These are phyloP conservation scores for Mytilinidion resinicola DNA, from an alignment of 495 filamentous ascomycete genomes.

Conservation along the genomic window DNA sequence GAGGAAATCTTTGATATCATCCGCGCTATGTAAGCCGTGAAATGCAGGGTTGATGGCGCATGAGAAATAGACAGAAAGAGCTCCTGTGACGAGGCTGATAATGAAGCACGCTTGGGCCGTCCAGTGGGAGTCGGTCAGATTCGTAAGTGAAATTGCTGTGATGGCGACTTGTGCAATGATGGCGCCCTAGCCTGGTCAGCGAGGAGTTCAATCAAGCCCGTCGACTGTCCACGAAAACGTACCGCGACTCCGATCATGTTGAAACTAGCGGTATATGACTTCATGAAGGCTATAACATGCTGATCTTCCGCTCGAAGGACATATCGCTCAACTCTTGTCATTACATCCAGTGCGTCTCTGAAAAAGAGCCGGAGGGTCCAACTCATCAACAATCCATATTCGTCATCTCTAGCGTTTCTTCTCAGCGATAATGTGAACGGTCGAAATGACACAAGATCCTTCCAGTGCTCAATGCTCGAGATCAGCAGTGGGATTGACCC, in stretches of 20 bases:
- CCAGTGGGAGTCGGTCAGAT: conserved; percentile 11
- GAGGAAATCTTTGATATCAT: conserved; percentile 11
- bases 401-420: too few relatives aligned
- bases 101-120: conserved; percentile 17
- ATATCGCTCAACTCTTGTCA: conserved; percentile 3
- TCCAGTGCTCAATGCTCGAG: neutral
- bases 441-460: too few relatives aligned
- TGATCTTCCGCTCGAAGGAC: conserved; percentile 3
- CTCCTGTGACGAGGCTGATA: conserved; percentile 12
- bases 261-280: conserved; percentile 15
- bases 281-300: conserved; percentile 11
- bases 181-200: too few relatives aligned
- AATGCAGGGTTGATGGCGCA: conserved; percentile 1
- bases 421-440: too few relatives aligned
- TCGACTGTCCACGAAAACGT: too few relatives aligned
- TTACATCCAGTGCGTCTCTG: neutral
- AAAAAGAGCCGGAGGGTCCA: too few relatives aligned
- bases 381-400: too few relatives aligned
- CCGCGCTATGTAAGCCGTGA: conserved; percentile 4
- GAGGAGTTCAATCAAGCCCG: too few relatives aligned
- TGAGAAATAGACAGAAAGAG: conserved; percentile 19
- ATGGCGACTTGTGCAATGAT: conserved; percentile 23
- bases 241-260: conserved; percentile 20
- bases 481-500: too few relatives aligned
- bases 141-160: conserved; percentile 12